Conservation (phyloP, 1,284 basidiomycete species). For the Thelephora terrestris region DNA sequence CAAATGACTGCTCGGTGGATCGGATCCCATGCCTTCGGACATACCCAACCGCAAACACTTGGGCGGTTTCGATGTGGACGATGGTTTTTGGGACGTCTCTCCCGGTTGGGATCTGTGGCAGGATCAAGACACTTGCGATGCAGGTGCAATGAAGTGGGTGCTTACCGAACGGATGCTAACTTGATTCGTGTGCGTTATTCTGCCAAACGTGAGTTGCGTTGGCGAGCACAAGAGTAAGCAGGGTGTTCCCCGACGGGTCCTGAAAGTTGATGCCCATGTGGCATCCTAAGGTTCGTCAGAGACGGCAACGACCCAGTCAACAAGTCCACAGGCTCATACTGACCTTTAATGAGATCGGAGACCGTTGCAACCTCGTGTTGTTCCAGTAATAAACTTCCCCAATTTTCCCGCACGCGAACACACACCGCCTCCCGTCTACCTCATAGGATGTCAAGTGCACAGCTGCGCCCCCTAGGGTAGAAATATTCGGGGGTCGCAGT, state of each 20-base stretch:
- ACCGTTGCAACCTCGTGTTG: constrained; percentile 53
- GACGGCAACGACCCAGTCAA: too few relatives aligned
- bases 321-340: constrained; percentile 9
- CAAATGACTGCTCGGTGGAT: constrained; percentile 35
- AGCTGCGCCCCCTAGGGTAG: constrained; percentile 62
- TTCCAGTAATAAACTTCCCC: constrained; percentile 61
- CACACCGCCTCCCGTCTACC: constrained; percentile 38
- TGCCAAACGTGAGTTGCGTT: constrained; percentile 51
- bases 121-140: background rate
- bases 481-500: constrained; percentile 44
- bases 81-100: constrained; percentile 58
- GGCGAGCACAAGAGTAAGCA: constrained; percentile 51
- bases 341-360: constrained; percentile 70
- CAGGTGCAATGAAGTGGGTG: background rate
- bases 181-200: constrained; percentile 63
- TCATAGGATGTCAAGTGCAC: constrained; percentile 46
- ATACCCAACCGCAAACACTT: constrained; percentile 57
- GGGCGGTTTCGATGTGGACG: constrained; percentile 41
- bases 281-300: constrained; percentile 40
- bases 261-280: constrained; percentile 41
- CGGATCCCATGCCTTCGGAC: constrained; percentile 39
- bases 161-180: constrained; percentile 72
- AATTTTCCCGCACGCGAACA: constrained; percentile 58
- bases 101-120: constrained; percentile 52
- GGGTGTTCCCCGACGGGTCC: constrained; percentile 35